Evolutionary conservation across 305 asterid genomes (phyloP), one percentile per base, ranked within the genome.

Genomic region (Plantago rigida): DNA sequence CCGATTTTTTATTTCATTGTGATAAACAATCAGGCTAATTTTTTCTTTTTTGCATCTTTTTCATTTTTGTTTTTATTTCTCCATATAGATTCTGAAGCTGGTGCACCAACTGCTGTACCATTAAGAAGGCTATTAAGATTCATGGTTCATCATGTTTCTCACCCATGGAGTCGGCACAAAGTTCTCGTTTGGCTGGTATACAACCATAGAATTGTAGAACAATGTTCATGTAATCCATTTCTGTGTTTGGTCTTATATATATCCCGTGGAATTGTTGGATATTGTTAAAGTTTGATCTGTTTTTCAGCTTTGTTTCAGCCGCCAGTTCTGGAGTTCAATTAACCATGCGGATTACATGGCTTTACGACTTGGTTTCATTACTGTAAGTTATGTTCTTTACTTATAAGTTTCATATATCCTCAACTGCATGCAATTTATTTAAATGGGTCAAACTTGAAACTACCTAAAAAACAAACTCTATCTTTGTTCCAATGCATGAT

Each of bases 261-360:
- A 3, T 50, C 28, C 4, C 14, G 7, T 7, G 19, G 12, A 50
- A 13, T 15, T 50, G 14, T 9, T 15, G 14, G 55, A 3, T 15
- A 48, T 39, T 39, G 39, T 56, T 31, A 51, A 52, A 59, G 31
- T 24, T 42, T 8, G 46, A 66, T 70, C 56, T 58, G 26, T 69
- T 58, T 56, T 36, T 59, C 87, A 91, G 98, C 92, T 87, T 70
- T 87, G 94, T 81, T 91, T 91, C 87, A 78, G 88, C 76, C 96
- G 95, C 68, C 98, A 84, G 56, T 91, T 91, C 67, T 91, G 96
- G 98, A 85, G 87, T 77, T 91, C 94, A 17, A 87, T 91, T 51
- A 81, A 82, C 72, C 95, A 86, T 73, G 90, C 95, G 9, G 96
- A 91, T 79, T 91, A 87, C 81, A 82, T 79, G 86, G 94, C 98